Evolutionary conservation across 2,329 filamentous ascomycete species (phyloP), one percentile per base, ranked within the genome.

Genomic region (Diplodia scrobiculata): DNA sequence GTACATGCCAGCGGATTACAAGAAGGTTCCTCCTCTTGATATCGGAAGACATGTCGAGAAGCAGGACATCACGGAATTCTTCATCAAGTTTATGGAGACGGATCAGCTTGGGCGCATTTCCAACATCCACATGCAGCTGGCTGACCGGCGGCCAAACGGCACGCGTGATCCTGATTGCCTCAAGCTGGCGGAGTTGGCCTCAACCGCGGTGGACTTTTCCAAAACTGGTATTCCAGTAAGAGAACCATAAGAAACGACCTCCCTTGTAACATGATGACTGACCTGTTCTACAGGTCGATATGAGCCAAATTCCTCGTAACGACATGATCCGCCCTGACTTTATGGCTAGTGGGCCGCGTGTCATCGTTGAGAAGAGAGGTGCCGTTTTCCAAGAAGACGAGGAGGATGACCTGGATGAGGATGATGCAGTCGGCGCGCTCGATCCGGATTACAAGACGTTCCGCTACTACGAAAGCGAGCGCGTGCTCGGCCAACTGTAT

Each of bases 11-110:
- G 91, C 91, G 0, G 86, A 92, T 68, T 96, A 96, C 70, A 84
- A 86, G 2, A 82, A 86, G 1, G 80, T 85, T 0, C 17, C 70
- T 0, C 85, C 89, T 0, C 68, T 81, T 0, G 81, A 88, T 55
- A 83, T 96, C n/a, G 81, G 83, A 7, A 81, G 89, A 0, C 68
- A 77, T 0, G 89, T 96, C 0, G 76, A 76, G 1, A 75, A 76
- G 1, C 74, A 84, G 0, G 91, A 96, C 70, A 95, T 96, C 79
- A 87, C 87, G 0, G 81, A 89, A 11, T 95, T 94, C 76, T 95
- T 96, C 69, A 82, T 96, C n/a, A 81, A 87, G 17, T 76, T 73
- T 55, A 77, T 79, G 73, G 74, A 79, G n/a, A 77, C 74, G 41
- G 79, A 81, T 68, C 74, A 75, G n/a, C 71, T 82, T 0, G 79